Evolutionary conservation across 108 stramenopile genomes (phyloP), one percentile per base, ranked within the genome.

Genomic region (Cyclotella atomus): DNA sequence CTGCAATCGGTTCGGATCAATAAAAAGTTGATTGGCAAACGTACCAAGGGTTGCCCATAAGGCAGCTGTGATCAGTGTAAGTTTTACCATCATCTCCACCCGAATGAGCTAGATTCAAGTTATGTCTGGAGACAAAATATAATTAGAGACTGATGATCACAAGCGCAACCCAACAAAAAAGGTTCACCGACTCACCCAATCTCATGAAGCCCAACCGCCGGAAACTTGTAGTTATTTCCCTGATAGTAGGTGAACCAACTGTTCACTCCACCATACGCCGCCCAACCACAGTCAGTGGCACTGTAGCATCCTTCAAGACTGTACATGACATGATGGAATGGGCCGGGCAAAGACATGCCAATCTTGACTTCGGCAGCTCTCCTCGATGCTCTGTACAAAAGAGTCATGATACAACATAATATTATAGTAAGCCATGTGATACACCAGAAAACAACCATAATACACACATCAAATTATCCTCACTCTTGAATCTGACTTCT

Each of bases 241-340:
- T 79, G 46, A 52, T 65, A 79, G 15, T 66, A 33, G 46, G 35
- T 45, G 20, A 65, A 53, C 68, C 68, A 70, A 25, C 16, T 15
- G 64, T 73, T 73, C 12, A 72, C 61, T 29, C 30, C 25, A 5
- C 54, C 71, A 49, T 79, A 72, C 23, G 77, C 72, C 23, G 49
- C 55, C 53, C 53, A 75, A 34, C 61, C 3, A 44, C 29, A 14
- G 10, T 14, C 62, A 63, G 4, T 1, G 7, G n/a, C 21, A 28
- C 65, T 24, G 46, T 79, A 79, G 27, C 78, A 79, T 17, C 36
- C 56, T 52, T 79, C 70, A 6, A 70, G 6, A 10, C 63, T 32
- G 35, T 59, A 81, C 70, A 71, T 56, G 6, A 81, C 75, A 25
- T 81, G 80, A 59, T 70, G 47, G 44, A 76, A 76, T 33, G 62